These are phyloP conservation scores for Lachnellula arida DNA, from an alignment of 2,329 filamentous ascomycete genomes.

Conservation along the genomic window DNA sequence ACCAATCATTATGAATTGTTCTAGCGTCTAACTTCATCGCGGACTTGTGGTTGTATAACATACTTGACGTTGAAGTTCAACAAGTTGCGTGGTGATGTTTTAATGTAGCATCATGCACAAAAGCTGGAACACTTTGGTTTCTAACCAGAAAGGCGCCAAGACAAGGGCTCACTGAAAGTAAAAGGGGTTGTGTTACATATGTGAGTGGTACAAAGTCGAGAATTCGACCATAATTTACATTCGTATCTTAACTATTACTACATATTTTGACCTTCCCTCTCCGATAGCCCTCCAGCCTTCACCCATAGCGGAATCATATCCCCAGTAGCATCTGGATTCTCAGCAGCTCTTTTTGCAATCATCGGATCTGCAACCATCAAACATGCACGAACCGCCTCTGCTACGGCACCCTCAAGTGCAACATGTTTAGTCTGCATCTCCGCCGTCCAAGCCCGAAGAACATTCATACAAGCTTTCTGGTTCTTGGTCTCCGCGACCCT, in stretches of 20 bases:
- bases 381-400: constrained; percentile 47
- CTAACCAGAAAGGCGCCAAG: no score
- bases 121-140: no score
- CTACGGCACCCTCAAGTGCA: constrained; percentile 39
- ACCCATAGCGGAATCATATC: constrained; percentile 5
- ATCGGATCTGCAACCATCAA: constrained; percentile 50
- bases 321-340: constrained; percentile 6
- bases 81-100: no score
- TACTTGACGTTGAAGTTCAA: no score
- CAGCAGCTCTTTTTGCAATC: constrained; percentile 15
- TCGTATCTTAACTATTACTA: background rate
- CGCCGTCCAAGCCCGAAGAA: constrained; percentile 48
- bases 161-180: no score
- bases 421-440: constrained; percentile 57
- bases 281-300: background rate
- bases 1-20: no score
- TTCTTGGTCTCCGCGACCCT: constrained; percentile 43
- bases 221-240: background rate
- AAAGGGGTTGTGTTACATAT: no score
- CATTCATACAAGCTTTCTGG: constrained; percentile 41
- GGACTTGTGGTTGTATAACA: no score
- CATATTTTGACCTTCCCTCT: background rate
- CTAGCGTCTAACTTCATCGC: no score
- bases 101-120: no score
- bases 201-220: background rate